phyloP scores from a whole-genome alignment of 139 green algal genomes.

The Chlorokybus atmophyticus region DNA sequence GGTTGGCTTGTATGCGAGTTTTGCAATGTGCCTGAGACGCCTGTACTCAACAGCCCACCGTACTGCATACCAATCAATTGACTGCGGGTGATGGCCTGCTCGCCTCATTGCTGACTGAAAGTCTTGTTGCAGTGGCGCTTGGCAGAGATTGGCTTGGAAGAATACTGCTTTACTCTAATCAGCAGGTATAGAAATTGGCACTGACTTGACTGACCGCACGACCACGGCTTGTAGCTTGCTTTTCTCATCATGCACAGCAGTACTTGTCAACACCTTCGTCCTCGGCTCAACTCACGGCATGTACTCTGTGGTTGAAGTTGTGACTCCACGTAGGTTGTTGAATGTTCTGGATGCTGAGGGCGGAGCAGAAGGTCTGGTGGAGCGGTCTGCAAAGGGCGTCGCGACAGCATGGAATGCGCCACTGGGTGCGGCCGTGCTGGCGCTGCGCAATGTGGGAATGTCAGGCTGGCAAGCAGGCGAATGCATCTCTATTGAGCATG shows the following conservation, averaged over 20 bases:
- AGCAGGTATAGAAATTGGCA: too few relatives aligned
- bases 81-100: too few relatives aligned
- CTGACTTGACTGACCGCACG: too few relatives aligned
- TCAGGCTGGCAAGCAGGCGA: constrained; percentile 51
- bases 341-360: constrained; percentile 2
- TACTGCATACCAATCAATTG: too few relatives aligned
- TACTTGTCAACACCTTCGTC: too few relatives aligned
- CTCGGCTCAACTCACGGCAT: too few relatives aligned
- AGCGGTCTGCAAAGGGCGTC: constrained; percentile 15
- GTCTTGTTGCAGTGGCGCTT: constrained; percentile 44
- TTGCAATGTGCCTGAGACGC: too few relatives aligned
- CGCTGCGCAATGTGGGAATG: constrained; percentile 70
- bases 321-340: constrained; percentile 10
- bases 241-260: too few relatives aligned
- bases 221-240: too few relatives aligned
- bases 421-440: constrained; percentile 55
- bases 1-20: too few relatives aligned
- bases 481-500: constrained; percentile 72
- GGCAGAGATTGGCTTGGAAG: constrained; percentile 74
- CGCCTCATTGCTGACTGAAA: neutral
- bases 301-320: too few relatives aligned
- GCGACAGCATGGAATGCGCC: constrained; percentile 34
- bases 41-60: too few relatives aligned
- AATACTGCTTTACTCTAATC: constrained; percentile 81
- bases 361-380: neutral